A percentile compares a stretch with the other conserved stretches of the same genome.
phyloP scores from a whole-genome alignment of 2,329 filamentous ascomycete genomes.

The Chrysoporthe puriensis region DNA sequence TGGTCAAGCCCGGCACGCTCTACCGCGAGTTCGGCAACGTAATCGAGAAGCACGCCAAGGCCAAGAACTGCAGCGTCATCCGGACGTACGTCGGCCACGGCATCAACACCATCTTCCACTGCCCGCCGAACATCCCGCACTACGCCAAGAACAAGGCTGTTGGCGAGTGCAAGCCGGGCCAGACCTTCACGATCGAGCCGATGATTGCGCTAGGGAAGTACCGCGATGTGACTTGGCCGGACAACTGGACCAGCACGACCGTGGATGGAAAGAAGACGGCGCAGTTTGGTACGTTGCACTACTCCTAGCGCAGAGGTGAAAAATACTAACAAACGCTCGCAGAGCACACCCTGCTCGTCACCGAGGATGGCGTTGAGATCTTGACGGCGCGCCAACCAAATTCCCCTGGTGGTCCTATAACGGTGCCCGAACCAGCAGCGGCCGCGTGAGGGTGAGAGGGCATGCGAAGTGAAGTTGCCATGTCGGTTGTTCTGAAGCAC shows the following conservation, averaged over 20 bases:
- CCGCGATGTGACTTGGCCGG: conserved; percentile 93
- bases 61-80: conserved; percentile 83
- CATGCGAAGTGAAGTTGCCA: conserved; percentile 48
- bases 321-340: conserved; percentile 11
- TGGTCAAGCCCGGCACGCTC: conserved; percentile 89
- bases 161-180: conserved; percentile 89
- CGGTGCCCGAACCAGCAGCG: conserved; percentile 49
- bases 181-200: conserved; percentile 99
- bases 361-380: conserved; percentile 81
- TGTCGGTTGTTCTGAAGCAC: conserved; percentile 48
- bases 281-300: conserved; percentile 75
- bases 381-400: conserved; percentile 73
- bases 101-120: conserved; percentile 92
- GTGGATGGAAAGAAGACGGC: conserved; percentile 87
- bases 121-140: conserved; percentile 90
- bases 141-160: conserved; percentile 99
- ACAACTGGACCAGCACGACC: conserved; percentile 97
- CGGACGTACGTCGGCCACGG: conserved; percentile 96
- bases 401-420: conserved; percentile 76
- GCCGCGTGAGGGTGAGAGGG: neutral
- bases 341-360: conserved; percentile 85
- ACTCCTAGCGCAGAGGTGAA: neutral
- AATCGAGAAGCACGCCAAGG: conserved; percentile 94
- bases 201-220: conserved; percentile 96
- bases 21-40: conserved; percentile 93